Conservation (phyloP, 2,329 filamentous ascomycete species). For the Fusarium secorum region DNA sequence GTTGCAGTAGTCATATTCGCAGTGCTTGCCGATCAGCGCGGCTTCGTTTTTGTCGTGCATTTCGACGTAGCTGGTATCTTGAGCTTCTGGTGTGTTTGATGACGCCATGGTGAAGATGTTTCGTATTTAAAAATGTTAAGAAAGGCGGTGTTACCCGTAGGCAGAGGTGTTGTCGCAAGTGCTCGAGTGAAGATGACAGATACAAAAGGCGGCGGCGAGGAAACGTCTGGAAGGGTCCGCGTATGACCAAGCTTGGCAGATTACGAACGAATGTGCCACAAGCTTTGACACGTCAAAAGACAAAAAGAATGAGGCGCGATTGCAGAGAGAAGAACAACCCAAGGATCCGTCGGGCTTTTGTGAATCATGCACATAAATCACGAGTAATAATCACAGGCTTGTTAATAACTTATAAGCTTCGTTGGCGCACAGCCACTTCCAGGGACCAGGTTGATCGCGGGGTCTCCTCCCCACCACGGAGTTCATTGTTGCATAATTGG, state of each 20-base stretch:
- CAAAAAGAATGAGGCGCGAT: neutral
- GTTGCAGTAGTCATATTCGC: constrained; percentile 89
- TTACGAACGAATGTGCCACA: constrained; percentile 10
- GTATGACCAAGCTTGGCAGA: constrained; percentile 41
- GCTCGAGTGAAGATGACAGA: constrained; percentile 29
- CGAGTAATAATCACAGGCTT: constrained; percentile 1
- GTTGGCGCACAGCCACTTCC: constrained; percentile 26
- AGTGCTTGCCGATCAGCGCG: constrained; percentile 87
- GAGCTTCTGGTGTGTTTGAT: constrained; percentile 52
- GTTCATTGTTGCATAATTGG: neutral
- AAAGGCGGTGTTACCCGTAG: constrained; percentile 23
- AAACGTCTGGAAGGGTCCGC: constrained; percentile 48
- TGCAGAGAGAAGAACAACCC: neutral
- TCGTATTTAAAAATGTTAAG: constrained; percentile 17
- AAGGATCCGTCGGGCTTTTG: neutral
- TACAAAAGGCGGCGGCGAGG: constrained; percentile 39
- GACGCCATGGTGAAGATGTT: constrained; percentile 58
- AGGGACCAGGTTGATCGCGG: constrained; percentile 23
- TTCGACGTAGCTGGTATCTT: constrained; percentile 68
- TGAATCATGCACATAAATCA: neutral
- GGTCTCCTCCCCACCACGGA: constrained; percentile 18
- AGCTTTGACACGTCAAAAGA: neutral
- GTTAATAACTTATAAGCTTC: neutral
- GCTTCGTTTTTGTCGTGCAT: constrained; percentile 80
- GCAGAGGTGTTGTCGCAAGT: constrained; percentile 44